These are phyloP conservation scores for Lophium mytilinum DNA, from an alignment of 495 filamentous ascomycete species.

Conservation along the genomic window DNA sequence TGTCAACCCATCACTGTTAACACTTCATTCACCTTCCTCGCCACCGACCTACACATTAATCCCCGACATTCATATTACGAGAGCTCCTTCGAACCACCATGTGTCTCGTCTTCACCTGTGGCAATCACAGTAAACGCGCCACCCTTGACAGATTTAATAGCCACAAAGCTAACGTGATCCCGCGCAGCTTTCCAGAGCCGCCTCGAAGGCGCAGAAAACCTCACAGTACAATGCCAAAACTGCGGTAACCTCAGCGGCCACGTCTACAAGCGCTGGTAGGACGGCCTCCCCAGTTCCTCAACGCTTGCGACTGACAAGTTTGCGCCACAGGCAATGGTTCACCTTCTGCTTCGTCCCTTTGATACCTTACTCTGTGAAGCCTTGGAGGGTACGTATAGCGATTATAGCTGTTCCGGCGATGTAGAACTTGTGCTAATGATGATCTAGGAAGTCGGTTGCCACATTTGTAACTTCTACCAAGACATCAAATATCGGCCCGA, in stretches of 20 bases:
- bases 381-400: constrained; percentile 16
- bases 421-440: not conserved
- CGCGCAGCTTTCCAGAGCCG: constrained; percentile 30
- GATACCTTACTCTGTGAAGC: constrained; percentile 36
- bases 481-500: constrained; percentile 37
- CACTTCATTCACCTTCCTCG: no score
- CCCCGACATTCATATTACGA: no score
- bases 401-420: not conserved
- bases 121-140: constrained; percentile 32
- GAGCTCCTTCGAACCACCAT: constrained; percentile 8
- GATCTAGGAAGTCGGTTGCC: constrained; percentile 32
- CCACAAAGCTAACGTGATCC: not conserved
- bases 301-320: not conserved
- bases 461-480: constrained; percentile 38
- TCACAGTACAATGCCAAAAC: constrained; percentile 39
- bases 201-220: constrained; percentile 33
- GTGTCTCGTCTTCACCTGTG: constrained; percentile 38
- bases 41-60: no score
- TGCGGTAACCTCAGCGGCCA: constrained; percentile 35
- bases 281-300: not conserved
- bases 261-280: constrained; percentile 32
- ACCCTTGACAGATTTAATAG: not conserved
- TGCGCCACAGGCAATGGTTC: constrained; percentile 35
- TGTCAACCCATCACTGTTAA: no score
- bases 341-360: constrained; percentile 39